Evolutionary conservation across 116 monocot species (phyloP).

Genomic region (Papilionanthe hybrid): DNA sequence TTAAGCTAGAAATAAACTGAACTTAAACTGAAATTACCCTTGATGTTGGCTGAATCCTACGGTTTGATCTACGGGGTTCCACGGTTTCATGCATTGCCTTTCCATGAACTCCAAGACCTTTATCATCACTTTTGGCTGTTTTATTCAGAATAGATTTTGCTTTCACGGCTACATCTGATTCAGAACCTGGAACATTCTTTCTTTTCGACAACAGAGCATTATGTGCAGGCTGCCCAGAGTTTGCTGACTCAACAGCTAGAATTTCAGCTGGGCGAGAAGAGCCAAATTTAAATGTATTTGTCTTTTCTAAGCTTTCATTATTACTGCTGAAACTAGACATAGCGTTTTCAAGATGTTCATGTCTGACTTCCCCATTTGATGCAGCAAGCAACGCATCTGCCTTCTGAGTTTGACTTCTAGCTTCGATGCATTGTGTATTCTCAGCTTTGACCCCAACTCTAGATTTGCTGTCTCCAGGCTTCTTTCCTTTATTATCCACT

Average conservation of each 20-base stretch:
- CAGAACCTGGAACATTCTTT: constrained; percentile 20
- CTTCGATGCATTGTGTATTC: constrained; percentile 33
- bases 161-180: constrained; percentile 21
- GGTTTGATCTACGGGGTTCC: constrained; percentile 81
- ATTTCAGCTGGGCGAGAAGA: constrained; percentile 13
- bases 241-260: constrained; percentile 7
- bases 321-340: constrained; percentile 19
- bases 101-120: constrained; percentile 26
- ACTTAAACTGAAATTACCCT: constrained; percentile 42
- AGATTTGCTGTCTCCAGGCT: constrained; percentile 28
- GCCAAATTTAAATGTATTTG: constrained; percentile 10
- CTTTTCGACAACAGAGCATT: constrained; percentile 18
- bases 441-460: constrained; percentile 31
- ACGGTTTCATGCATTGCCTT: constrained; percentile 18
- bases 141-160: constrained; percentile 15
- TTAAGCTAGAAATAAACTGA: background rate
- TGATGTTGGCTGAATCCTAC: constrained; percentile 90
- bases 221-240: no score
- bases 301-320: constrained; percentile 16
- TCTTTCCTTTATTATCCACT: constrained; percentile 49
- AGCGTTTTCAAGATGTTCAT: constrained; percentile 11
- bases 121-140: constrained; percentile 27
- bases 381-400: constrained; percentile 13
- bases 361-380: constrained; percentile 25
- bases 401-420: constrained; percentile 26